Conservation (phyloP, 1,284 basidiomycete species). For the Leucoagaricus sp. region DNA sequence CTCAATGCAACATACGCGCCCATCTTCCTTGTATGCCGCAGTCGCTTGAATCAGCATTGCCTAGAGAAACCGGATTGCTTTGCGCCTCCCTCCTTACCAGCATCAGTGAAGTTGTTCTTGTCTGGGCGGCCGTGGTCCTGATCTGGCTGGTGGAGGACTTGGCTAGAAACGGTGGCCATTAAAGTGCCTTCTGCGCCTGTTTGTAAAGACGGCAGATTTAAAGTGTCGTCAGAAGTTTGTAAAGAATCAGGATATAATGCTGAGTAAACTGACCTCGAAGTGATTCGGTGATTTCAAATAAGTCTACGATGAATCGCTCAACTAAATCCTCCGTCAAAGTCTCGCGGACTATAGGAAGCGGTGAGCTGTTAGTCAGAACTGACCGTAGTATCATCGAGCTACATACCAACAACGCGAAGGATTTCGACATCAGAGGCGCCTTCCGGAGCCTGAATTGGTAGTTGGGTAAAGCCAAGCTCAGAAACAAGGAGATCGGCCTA, state of each 20-base stretch:
- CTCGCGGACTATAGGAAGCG: conserved; percentile 45
- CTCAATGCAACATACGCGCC: background rate
- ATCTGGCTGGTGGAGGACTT: conserved; percentile 34
- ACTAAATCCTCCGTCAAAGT: conserved; percentile 49
- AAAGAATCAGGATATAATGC: background rate
- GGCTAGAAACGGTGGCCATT: conserved; percentile 2
- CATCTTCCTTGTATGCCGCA: too few species aligned
- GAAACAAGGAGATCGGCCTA: conserved; percentile 16
- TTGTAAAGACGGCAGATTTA: conserved; percentile 17
- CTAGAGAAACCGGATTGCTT: conserved; percentile 35
- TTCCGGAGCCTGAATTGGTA: conserved; percentile 40
- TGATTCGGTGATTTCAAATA: conserved; percentile 42
- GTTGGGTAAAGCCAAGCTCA: background rate
- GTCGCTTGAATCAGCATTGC: conserved; percentile 33
- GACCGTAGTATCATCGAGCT: background rate
- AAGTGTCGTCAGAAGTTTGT: background rate
- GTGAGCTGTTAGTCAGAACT: background rate
- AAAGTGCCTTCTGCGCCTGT: conserved; percentile 16
- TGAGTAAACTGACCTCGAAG: conserved; percentile 41
- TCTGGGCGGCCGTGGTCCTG: conserved; percentile 37
- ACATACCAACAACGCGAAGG: conserved; percentile 56
- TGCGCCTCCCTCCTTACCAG: conserved; percentile 17
- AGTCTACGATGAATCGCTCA: conserved; percentile 44
- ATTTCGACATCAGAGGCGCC: conserved; percentile 56
- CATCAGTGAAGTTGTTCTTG: conserved; percentile 36